Evolutionary conservation across 148 eudicot genomes (phyloP), one percentile per base, ranked within the genome.

Genomic region (Polygonum aviculare): DNA sequence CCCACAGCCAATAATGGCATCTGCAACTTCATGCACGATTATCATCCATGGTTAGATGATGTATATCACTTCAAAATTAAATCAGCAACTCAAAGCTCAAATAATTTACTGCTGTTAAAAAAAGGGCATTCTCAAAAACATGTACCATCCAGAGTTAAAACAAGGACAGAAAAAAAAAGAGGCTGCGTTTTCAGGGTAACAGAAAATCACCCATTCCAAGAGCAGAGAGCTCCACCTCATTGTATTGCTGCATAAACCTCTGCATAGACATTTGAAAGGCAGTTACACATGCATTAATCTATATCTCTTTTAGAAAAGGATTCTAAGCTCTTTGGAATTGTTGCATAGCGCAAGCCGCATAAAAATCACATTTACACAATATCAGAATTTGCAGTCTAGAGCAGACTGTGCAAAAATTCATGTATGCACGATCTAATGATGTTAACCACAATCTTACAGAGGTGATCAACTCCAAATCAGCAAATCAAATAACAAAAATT

Each of bases 221-320:
- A 60, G 87, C 93, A 80, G 86, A 89, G 50, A 89, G 90, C 77
- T 89, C 93, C 80, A 87, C 90, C 59, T 87, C 93, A 78, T 85
- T 82, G 77, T 87, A 79, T 16, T 87, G 90, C 74, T 89, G 90
- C 89, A 87, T 78, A 73, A 84, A 89, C 84, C 85, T 89, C 93
- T 89, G 73, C 79, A 79, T 26, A 50, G 40, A 14, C 38, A 54
- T 18, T 19, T 15, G 60, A 18, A 54, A 54, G 60, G 19, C 26
- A 54, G 22, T 18, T 54, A 54, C 5, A 4, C 18, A n/a, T 5
- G 60, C 60, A 54, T 54, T 54, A n/a, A 18, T 54, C 26, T 54
- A 18, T 18, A 19, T 14, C 18, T 5, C 21, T 16, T 15, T 52
- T 6, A 16, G 1, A 19, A 52, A 16, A 52, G 57, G 57, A 52